Percentiles rank a stretch among this genome's conserved stretches.
Conservation (phyloP, 2,329 filamentous ascomycete genomes). For the Ceratocystis huliohia region DNA sequence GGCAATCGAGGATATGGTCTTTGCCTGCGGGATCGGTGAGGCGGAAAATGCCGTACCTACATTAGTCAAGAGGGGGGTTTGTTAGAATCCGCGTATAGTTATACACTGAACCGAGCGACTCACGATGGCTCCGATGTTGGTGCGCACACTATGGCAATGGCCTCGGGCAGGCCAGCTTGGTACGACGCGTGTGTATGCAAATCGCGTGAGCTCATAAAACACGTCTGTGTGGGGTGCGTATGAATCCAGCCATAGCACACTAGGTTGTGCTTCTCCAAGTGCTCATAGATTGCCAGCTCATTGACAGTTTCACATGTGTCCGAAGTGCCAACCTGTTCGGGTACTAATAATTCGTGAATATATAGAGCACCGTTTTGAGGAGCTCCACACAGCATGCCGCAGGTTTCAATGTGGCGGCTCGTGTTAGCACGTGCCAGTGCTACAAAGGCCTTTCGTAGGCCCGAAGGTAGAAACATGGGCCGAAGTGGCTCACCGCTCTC, state of each 20-base stretch:
- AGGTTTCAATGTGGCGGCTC: conserved; percentile 72
- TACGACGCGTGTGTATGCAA: conserved; percentile 89
- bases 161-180: conserved; percentile 92
- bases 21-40: conserved; percentile 87
- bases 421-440: conserved; percentile 66
- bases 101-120: conserved; percentile 28
- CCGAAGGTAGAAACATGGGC: conserved; percentile 71
- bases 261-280: conserved; percentile 71
- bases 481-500: conserved; percentile 81
- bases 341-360: conserved; percentile 76
- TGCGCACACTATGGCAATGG: conserved; percentile 91
- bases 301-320: conserved; percentile 95
- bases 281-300: conserved; percentile 73
- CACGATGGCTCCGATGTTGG: conserved; percentile 66
- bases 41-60: conserved; percentile 78
- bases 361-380: conserved; percentile 88
- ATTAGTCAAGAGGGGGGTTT: conserved; percentile 5
- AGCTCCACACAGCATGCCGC: conserved; percentile 84
- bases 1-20: conserved; percentile 70
- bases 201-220: conserved; percentile 93
- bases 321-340: conserved; percentile 75
- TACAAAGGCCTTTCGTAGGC: conserved; percentile 63
- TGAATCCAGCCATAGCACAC: conserved; percentile 95
- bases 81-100: not conserved
- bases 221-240: conserved; percentile 90